A percentile compares a stretch with the other conserved stretches of the same genome.
Evolutionary conservation across 441 rosid species (phyloP).

Genomic region (Breynia disticha): DNA sequence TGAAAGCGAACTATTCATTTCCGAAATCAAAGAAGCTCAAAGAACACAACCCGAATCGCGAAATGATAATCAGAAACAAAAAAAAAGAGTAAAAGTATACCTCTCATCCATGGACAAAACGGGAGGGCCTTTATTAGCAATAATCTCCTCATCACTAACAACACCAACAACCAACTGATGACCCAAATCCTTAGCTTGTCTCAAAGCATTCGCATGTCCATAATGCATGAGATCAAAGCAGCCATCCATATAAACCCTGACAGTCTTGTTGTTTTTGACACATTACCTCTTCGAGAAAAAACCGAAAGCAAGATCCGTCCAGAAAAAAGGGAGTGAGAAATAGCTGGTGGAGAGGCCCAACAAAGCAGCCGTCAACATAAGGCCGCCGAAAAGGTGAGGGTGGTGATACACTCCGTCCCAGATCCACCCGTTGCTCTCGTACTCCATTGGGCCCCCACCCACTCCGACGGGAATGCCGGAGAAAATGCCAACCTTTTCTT

Average conservation of each 20-base stretch:
- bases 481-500: too few relatives aligned
- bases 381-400: constrained; percentile 56
- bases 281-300: constrained; percentile 19
- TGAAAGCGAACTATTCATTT: too few relatives aligned
- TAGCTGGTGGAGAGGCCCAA: constrained; percentile 55
- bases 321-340: constrained; percentile 29
- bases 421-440: constrained; percentile 45
- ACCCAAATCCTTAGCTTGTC: constrained; percentile 45
- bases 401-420: constrained; percentile 51
- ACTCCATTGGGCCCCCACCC: constrained; percentile 27
- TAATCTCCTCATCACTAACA: constrained; percentile 44
- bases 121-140: constrained; percentile 93
- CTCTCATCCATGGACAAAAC: constrained; percentile 86
- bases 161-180: constrained; percentile 45
- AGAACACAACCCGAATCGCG: not conserved
- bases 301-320: constrained; percentile 34
- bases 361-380: constrained; percentile 56
- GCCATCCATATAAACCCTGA: constrained; percentile 52
- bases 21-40: too few relatives aligned
- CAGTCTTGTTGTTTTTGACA: constrained; percentile 20
- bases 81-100: too few relatives aligned
- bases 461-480: too few relatives aligned
- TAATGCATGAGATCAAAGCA: constrained; percentile 58
- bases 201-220: constrained; percentile 50
- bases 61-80: not conserved